Conservation (phyloP, 352 stramenopile species). For the Phytophthora idaei region DNA sequence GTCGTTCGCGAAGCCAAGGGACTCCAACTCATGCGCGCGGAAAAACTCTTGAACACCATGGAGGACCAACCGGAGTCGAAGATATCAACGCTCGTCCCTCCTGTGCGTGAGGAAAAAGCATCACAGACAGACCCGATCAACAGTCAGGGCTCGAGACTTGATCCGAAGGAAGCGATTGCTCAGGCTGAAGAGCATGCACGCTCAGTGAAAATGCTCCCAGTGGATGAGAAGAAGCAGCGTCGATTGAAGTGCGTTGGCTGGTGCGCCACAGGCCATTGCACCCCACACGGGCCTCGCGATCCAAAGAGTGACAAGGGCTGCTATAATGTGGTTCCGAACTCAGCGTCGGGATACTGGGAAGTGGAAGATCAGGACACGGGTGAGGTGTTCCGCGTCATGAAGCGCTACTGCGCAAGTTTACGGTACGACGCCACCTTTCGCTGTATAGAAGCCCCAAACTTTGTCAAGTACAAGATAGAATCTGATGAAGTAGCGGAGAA, state of each 20-base stretch:
- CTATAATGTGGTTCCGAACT: conserved; percentile 22
- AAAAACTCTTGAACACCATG: too few relatives aligned
- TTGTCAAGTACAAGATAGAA: conserved; percentile 41
- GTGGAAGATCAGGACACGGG: conserved; percentile 35
- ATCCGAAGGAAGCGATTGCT: conserved; percentile 2
- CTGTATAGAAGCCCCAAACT: conserved; percentile 44
- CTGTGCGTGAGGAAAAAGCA: conserved; percentile 13
- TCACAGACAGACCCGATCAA: background rate
- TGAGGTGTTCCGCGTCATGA: conserved; percentile 39
- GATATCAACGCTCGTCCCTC: conserved; percentile 8
- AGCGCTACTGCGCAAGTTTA: conserved; percentile 36
- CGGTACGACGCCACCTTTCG: conserved; percentile 40
- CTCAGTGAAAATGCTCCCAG: conserved; percentile 24
- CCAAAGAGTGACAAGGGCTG: conserved; percentile 27
- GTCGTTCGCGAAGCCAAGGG: conserved; percentile 15
- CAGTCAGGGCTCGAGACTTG: background rate
- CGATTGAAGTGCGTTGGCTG: conserved; percentile 28
- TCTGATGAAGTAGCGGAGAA: conserved; percentile 23
- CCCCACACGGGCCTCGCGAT: conserved; percentile 22
- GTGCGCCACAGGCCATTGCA: conserved; percentile 21
- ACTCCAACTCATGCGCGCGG: background rate
- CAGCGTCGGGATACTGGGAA: conserved; percentile 23
- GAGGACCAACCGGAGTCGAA: background rate
- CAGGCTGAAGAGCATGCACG: conserved; percentile 22
- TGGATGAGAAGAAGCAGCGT: conserved; percentile 18